These are phyloP conservation scores for Rhizopogon salebrosus DNA, from an alignment of 768 basidiomycete species.

Conservation along the genomic window DNA sequence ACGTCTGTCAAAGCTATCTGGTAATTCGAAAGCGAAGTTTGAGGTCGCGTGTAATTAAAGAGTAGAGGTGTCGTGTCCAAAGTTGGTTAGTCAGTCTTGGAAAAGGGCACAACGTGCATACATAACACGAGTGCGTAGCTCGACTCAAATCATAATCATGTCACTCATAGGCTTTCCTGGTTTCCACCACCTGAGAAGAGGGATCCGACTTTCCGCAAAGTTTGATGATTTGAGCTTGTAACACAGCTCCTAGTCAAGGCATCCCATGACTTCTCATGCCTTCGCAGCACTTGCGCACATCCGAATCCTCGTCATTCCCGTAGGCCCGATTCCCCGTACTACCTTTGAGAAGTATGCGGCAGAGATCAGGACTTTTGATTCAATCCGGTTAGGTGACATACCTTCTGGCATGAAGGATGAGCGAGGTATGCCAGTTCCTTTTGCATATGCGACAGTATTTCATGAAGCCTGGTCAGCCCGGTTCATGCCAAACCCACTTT, in stretches of 20 bases:
- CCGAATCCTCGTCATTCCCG: conserved; percentile 79
- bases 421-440: conserved; percentile 44
- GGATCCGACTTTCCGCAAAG: not conserved
- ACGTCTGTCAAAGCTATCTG: not conserved
- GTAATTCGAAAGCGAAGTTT: not conserved
- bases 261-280: conserved; percentile 59
- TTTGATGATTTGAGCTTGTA: not conserved
- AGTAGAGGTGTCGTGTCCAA: conserved; percentile 10
- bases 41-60: not conserved
- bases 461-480: conserved; percentile 44
- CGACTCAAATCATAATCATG: not conserved
- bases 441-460: not conserved
- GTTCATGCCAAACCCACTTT: conserved; percentile 74
- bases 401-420: conserved; percentile 76
- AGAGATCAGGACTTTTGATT: conserved; percentile 69
- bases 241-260: not conserved
- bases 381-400: conserved; percentile 76
- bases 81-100: conserved; percentile 1
- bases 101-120: not conserved
- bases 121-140: not conserved
- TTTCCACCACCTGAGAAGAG: not conserved
- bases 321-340: conserved; percentile 67
- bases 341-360: conserved; percentile 70
- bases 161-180: not conserved
- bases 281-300: conserved; percentile 86